phyloP scores from a whole-genome alignment of 1,139 yeast species.

The Yamadazyma oceani region DNA sequence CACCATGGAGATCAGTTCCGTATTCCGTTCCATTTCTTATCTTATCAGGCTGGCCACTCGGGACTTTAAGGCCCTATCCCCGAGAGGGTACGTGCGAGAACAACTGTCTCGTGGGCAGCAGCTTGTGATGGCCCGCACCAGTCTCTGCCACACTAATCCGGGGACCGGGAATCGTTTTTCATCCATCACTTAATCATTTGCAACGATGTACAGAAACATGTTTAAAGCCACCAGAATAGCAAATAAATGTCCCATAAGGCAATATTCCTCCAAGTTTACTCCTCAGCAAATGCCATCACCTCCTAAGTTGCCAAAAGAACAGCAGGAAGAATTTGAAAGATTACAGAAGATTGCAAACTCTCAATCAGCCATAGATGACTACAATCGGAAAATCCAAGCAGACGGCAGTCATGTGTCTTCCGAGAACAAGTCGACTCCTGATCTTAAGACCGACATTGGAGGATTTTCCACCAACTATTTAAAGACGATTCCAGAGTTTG shows the following conservation, averaged over 20 bases:
- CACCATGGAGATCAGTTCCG: too few species aligned
- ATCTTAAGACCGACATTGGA: constrained; percentile 58
- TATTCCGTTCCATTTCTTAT: neutral
- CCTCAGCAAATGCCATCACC: constrained; percentile 63
- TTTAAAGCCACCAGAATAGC: too few species aligned
- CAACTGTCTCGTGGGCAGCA: too few species aligned
- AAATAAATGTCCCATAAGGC: constrained; percentile 7
- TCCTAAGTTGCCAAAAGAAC: constrained; percentile 78
- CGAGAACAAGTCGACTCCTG: constrained; percentile 16
- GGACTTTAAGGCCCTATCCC: too few species aligned
- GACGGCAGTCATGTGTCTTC: constrained; percentile 33
- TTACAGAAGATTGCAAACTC: constrained; percentile 80
- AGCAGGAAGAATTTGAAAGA: constrained; percentile 89
- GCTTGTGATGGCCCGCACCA: too few species aligned
- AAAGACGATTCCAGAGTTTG: constrained; percentile 89
- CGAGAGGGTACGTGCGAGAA: too few species aligned
- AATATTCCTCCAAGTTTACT: constrained; percentile 23
- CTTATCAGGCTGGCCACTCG: too few species aligned
- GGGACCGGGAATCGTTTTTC: neutral
- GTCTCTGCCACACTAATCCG: neutral
- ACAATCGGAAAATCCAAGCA: constrained; percentile 49
- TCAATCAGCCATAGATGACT: constrained; percentile 77
- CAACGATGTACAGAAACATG: too few species aligned
- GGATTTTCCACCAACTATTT: constrained; percentile 67
- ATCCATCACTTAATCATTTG: neutral